Evolutionary conservation across 768 basidiomycete genomes (phyloP), one percentile per base, ranked within the genome.

Genomic region (Lactarius akahatsu): DNA sequence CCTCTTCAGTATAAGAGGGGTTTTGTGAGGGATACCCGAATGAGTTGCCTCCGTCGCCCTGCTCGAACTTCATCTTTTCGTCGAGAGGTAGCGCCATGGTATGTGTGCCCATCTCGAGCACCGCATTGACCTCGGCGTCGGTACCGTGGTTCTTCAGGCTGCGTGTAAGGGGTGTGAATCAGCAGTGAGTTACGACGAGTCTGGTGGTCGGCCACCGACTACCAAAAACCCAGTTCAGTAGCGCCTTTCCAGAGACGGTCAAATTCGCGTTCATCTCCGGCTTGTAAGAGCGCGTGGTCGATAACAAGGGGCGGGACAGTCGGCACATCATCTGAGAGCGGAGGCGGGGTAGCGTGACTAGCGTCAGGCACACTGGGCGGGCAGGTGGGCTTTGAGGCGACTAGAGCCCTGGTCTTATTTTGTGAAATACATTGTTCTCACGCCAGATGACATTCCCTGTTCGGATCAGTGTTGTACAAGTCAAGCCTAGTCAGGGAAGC

Each of bases 151-250:
- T 80, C 71, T 81, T 80, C 36, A 82, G 72, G 60, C 80, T 81
- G 61, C 28, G 18, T 20, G 43, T 10, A 16, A 30, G 23, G 23
- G 23, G 50, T 7, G 47, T 10, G 30, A 32, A 16, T 30, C 32
- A 57, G 18, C 0, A 18, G 20, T 45, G 20, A 4, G 38, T 13
- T 36, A 40, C 13, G 5, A n/a, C 4, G 23, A 20, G 38, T 26
- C 54, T 20, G 20, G 16, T 36, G 36, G 36, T 36, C 16, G 28
- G 16, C n/a, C 34, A 80, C 82, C 71, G 71, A 82, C 80, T 84
- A 85, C 80, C 83, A 85, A 73, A 85, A 85, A 1, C 83, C 84
- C 18, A 84, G 74, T 32, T 76, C 74, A 0, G 80, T 82, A 20
- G 81, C 80, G 0, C 83, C 83, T 28, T 79, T 72, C 80, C 80